Evolutionary conservation across 768 basidiomycete species (phyloP).

Genomic region (Scleroderma bovista): DNA sequence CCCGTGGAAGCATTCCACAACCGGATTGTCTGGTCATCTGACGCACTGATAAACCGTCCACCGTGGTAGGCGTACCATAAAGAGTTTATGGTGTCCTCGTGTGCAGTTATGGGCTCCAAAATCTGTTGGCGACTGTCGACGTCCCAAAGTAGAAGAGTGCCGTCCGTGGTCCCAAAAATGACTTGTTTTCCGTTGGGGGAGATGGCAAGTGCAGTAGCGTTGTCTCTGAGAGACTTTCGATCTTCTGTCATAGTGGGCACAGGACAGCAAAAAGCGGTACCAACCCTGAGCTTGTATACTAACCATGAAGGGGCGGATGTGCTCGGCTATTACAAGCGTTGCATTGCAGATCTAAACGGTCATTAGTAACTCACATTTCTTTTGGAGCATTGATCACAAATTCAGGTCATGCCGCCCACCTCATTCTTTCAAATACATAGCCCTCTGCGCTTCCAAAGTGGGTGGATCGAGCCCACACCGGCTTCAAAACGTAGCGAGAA

Average conservation of each 20-base stretch:
- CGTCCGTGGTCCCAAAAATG: slow-evolving; percentile 1
- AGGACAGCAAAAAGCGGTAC: too few species aligned
- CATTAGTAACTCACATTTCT: too few species aligned
- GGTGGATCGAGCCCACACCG: too few species aligned
- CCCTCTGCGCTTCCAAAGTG: too few species aligned
- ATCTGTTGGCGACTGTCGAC: background rate
- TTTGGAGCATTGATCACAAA: too few species aligned
- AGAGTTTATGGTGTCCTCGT: slow-evolving; percentile 4
- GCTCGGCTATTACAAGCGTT: too few species aligned
- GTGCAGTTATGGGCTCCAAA: slow-evolving; percentile 9
- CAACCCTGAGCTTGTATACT: too few species aligned
- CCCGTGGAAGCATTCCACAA: slow-evolving; percentile 9
- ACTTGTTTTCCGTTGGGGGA: slow-evolving; percentile 2
- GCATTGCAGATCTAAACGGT: too few species aligned
- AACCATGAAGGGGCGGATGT: too few species aligned
- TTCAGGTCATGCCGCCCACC: too few species aligned
- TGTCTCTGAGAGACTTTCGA: background rate
- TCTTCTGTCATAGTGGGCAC: background rate
- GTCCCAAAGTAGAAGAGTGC: slow-evolving; percentile 2
- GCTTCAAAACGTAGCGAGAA: too few species aligned
- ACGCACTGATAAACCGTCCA: slow-evolving; percentile 1
- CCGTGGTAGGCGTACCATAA: slow-evolving; percentile 5
- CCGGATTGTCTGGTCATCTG: slow-evolving; percentile 6
- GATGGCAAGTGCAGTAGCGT: background rate
- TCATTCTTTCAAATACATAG: too few species aligned